These are phyloP conservation scores for Hericium alpestre DNA, from an alignment of 768 basidiomycete genomes.

Conservation along the genomic window DNA sequence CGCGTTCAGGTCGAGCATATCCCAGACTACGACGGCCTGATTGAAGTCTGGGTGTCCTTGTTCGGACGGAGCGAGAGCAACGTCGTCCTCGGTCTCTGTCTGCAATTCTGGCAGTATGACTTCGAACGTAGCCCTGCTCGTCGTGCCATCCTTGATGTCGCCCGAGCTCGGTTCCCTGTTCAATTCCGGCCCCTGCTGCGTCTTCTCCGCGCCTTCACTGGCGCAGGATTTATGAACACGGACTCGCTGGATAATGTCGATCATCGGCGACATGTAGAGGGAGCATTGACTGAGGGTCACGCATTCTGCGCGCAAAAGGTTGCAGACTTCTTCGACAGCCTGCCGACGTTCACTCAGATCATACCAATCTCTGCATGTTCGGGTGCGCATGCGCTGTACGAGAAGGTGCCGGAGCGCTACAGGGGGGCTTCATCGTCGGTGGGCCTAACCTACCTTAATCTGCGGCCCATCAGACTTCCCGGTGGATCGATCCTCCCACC, in stretches of 20 bases:
- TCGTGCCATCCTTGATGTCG: slow-evolving; percentile 73
- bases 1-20: slow-evolving; percentile 69
- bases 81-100: slow-evolving; percentile 58
- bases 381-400: slow-evolving; percentile 64
- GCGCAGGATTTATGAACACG: slow-evolving; percentile 65
- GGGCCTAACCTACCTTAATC: slow-evolving; percentile 53
- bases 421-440: slow-evolving; percentile 35
- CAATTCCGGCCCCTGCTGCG: slow-evolving; percentile 60
- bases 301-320: slow-evolving; percentile 58
- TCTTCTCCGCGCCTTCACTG: slow-evolving; percentile 69
- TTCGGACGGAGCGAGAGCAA: slow-evolving; percentile 63
- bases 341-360: slow-evolving; percentile 68
- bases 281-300: slow-evolving; percentile 34
- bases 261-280: slow-evolving; percentile 27
- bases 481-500: slow-evolving; percentile 65
- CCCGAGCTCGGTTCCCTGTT: slow-evolving; percentile 74
- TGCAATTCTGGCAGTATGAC: slow-evolving; percentile 77
- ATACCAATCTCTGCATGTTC: slow-evolving; percentile 51
- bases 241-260: slow-evolving; percentile 52
- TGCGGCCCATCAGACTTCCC: slow-evolving; percentile 59
- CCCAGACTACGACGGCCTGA: slow-evolving; percentile 57
- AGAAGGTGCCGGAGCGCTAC: slow-evolving; percentile 53
- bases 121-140: slow-evolving; percentile 58
- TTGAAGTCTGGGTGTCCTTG: slow-evolving; percentile 71
- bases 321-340: slow-evolving; percentile 62